A percentile compares a stretch with the other conserved stretches of the same genome.
phyloP scores from a whole-genome alignment of 768 basidiomycete genomes.

The Trametes meyenii region DNA sequence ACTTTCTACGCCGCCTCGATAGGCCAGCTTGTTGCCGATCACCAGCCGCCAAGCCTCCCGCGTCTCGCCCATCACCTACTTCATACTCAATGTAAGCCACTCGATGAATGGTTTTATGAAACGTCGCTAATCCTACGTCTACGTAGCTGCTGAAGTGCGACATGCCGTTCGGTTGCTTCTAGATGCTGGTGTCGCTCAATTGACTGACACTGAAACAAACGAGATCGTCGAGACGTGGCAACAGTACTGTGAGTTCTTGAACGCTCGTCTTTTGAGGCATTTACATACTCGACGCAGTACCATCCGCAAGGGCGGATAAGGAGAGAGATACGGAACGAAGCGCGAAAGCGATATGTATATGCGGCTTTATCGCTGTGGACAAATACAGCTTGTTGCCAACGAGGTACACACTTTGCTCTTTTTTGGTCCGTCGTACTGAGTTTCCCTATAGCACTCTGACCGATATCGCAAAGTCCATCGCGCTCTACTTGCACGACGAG shows the following conservation, averaged over 20 bases:
- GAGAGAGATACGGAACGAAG: slow-evolving; percentile 60
- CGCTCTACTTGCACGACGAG: slow-evolving; percentile 75
- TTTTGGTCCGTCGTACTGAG: neutral
- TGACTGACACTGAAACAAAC: slow-evolving; percentile 70
- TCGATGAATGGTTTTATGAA: neutral
- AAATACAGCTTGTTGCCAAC: slow-evolving; percentile 76
- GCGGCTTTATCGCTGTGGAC: slow-evolving; percentile 81
- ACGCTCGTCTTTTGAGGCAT: neutral
- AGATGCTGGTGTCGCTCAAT: slow-evolving; percentile 66
- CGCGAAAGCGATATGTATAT: slow-evolving; percentile 75
- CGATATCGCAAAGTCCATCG: slow-evolving; percentile 84
- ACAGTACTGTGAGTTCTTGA: slow-evolving; percentile 51
- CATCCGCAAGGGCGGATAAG: slow-evolving; percentile 45
- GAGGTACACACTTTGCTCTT: slow-evolving; percentile 47
- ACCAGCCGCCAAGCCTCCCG: slow-evolving; percentile 69
- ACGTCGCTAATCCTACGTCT: neutral
- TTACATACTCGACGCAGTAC: neutral
- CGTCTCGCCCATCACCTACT: slow-evolving; percentile 80
- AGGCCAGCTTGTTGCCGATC: slow-evolving; percentile 53
- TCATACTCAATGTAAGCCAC: slow-evolving; percentile 62
- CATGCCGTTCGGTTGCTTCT: slow-evolving; percentile 79
- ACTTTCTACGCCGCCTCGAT: slow-evolving; percentile 82
- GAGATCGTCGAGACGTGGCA: slow-evolving; percentile 64
- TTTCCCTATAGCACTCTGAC: slow-evolving; percentile 61
- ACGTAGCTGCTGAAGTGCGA: slow-evolving; percentile 64